Evolutionary conservation across 768 basidiomycete species (phyloP), one percentile per base, ranked within the genome.

Genomic region (Boletus coccyginus): DNA sequence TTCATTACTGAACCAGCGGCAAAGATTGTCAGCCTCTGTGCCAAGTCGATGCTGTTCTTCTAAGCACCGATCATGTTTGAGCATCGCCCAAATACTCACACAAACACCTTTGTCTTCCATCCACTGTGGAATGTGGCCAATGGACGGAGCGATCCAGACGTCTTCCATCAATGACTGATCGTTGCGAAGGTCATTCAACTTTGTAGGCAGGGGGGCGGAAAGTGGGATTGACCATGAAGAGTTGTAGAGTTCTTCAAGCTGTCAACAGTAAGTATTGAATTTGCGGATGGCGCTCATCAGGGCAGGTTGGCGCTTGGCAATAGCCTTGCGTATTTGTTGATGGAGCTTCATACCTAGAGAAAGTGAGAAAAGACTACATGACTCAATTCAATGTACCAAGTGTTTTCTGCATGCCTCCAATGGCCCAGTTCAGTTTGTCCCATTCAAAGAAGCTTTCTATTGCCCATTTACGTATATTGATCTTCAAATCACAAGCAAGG

Each of bases 91-190:
- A n/a, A 78, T 78, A 0, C 75, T 70, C 0, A 65, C 53, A 5
- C 65, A 68, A 1, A 74, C 63, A 7, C 67, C 58, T 2, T 43
- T 19, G 46, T 78, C 71, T 10, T 69, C 60, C 0, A 76, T 63
- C 75, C 77, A 78, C 1, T 7, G 32, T 19, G 48, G 36, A 12
- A 49, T 31, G 0, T 40, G 16, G 1, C 31, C 29, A 0, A 10
- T 4, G 0, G 46, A 35, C 1, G 45, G 51, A 0, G 6, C 1
- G 2, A 57, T 57, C 50, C 56, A 57, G 1, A 76, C 63, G 49
- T 77, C 74, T 35, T 76, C 67, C 68, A 76, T 69, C 0, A 80
- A 60, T 0, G 29, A 49, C 0, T 70, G 47, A 31, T 65, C 47
- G 7, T 49, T 42, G 0, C 40, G 32, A 0, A 69, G 56, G 3